These are phyloP conservation scores for Phyllosticta citrichinensis DNA, from an alignment of 2,329 filamentous ascomycete genomes.

Conservation along the genomic window DNA sequence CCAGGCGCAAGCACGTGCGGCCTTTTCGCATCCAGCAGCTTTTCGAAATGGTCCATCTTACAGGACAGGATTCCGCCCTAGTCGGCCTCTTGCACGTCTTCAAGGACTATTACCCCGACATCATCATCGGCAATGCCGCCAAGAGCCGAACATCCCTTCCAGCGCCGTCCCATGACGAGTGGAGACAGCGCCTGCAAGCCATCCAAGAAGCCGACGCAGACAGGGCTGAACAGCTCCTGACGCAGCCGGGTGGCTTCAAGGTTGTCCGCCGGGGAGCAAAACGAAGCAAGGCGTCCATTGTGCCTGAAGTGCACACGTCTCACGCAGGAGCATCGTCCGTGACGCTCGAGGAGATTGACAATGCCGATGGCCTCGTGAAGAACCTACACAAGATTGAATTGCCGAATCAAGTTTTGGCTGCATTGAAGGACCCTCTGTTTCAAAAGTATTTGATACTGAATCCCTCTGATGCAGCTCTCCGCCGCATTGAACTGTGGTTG, in stretches of 20 bases:
- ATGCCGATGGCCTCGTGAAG: slow-evolving; percentile 56
- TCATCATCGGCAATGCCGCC: slow-evolving; percentile 63
- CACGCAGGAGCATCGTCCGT: slow-evolving; percentile 43
- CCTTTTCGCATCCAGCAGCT: slow-evolving; percentile 73
- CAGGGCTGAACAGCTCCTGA: slow-evolving; percentile 28
- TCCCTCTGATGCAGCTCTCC: slow-evolving; percentile 19
- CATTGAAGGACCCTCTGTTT: slow-evolving; percentile 63
- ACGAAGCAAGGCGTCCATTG: slow-evolving; percentile 39
- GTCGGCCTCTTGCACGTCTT: slow-evolving; percentile 69
- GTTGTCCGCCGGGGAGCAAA: slow-evolving; percentile 46
- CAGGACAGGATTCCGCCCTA: slow-evolving; percentile 59
- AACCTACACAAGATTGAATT: slow-evolving; percentile 70
- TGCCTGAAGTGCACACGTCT: slow-evolving; percentile 63
- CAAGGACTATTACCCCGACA: slow-evolving; percentile 85
- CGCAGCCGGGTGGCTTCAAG: slow-evolving; percentile 49
- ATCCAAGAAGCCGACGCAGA: slow-evolving; percentile 51
- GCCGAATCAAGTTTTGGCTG: slow-evolving; percentile 71
- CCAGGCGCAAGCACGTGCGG: slow-evolving; percentile 70
- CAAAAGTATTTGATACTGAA: slow-evolving; percentile 62
- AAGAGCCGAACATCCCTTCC: slow-evolving; percentile 28
- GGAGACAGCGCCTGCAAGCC: slow-evolving; percentile 56
- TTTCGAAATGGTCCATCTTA: slow-evolving; percentile 39
- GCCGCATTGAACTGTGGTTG: slow-evolving; percentile 27
- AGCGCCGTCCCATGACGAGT: slow-evolving; percentile 59
- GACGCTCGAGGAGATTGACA: slow-evolving; percentile 66